Conservation (phyloP, 768 basidiomycete species). For the Tephrocybe sp. region DNA sequence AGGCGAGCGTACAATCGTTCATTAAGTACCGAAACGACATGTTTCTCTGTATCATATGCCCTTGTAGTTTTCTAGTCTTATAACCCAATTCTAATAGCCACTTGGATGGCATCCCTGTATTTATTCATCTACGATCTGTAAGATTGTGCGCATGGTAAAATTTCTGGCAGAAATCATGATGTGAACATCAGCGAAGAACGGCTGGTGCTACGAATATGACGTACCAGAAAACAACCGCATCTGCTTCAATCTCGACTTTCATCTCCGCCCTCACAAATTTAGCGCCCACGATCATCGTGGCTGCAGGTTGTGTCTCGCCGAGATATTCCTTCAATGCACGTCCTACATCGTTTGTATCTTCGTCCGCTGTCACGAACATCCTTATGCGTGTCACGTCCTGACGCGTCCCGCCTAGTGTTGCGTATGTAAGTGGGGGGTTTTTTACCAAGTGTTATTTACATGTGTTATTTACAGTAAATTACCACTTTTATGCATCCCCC, state of each 20-base stretch:
- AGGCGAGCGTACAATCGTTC: slow-evolving; percentile 23
- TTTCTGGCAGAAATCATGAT: no score
- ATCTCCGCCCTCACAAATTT: slow-evolving; percentile 44
- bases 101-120: no score
- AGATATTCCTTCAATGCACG: slow-evolving; percentile 41
- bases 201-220: no score
- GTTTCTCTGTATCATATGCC: slow-evolving; percentile 7
- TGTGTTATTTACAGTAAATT: no score
- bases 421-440: no score
- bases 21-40: slow-evolving; percentile 19
- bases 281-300: slow-evolving; percentile 51
- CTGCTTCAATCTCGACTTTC: slow-evolving; percentile 56
- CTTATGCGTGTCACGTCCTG: slow-evolving; percentile 45
- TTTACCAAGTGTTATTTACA: no score
- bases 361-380: slow-evolving; percentile 45
- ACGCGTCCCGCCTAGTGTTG: slow-evolving; percentile 39
- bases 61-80: no score
- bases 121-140: no score
- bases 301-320: slow-evolving; percentile 42
- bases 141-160: no score
- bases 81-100: no score
- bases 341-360: slow-evolving; percentile 37
- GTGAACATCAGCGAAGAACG: no score
- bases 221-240: slow-evolving; percentile 43
- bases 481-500: no score